Evolutionary conservation across 129 eudicot species (phyloP).

Genomic region (Calendula officinalis): DNA sequence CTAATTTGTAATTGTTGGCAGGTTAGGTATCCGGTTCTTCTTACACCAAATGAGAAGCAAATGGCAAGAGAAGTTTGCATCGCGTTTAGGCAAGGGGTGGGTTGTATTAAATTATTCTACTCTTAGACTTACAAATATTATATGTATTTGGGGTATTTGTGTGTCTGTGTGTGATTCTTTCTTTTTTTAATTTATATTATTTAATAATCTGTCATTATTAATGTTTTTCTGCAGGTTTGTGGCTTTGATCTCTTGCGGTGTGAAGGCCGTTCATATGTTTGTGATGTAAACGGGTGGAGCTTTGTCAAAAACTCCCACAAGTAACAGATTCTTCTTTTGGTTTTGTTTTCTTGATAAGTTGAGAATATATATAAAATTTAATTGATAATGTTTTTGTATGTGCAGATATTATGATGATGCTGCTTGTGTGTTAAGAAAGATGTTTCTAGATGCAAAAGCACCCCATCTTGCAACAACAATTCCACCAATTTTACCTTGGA

Average conservation of each 20-base stretch:
- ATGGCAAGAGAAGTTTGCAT: conserved; percentile 98
- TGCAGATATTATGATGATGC: conserved; percentile 97
- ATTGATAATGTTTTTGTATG: conserved; percentile 8
- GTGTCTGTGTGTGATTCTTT: conserved; percentile 8
- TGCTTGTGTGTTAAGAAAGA: conserved; percentile 93
- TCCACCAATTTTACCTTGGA: conserved; percentile 95
- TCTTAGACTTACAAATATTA: neutral
- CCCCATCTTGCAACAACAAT: conserved; percentile 94
- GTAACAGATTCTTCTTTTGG: conserved; percentile 1
- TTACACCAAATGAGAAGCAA: conserved; percentile 92
- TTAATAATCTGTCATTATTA: conserved; percentile 17
- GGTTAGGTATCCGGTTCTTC: conserved; percentile 99
- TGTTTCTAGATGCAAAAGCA: conserved; percentile 97
- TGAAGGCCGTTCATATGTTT: no score
- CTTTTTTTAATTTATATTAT: conserved; percentile 9
- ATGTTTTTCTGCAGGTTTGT: conserved; percentile 6
- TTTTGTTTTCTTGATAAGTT: no score
- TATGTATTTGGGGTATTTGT: neutral
- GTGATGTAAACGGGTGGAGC: no score
- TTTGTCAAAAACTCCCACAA: no score
- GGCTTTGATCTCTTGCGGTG: no score
- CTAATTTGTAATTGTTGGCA: conserved; percentile 32
- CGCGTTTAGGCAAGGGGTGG: conserved; percentile 91
- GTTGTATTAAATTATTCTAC: conserved; percentile 21
- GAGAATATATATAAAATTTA: no score